A percentile compares a stretch with the other conserved stretches of the same genome.
Conservation (phyloP, 345 rosid species). For the Gossypium mustelinum region DNA sequence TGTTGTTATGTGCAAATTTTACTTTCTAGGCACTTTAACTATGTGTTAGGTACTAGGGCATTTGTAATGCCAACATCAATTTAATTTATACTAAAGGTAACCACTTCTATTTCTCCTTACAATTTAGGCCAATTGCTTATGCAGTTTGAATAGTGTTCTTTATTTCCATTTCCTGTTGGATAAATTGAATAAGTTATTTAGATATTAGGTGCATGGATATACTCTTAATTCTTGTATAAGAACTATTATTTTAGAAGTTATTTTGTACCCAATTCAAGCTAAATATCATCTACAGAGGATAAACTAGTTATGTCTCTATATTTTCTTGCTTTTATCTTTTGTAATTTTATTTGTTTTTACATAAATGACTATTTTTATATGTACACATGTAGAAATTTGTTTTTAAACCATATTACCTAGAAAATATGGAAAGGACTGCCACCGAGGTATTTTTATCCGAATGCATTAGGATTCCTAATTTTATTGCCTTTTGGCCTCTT, state of each 20-base stretch:
- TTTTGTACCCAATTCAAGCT: background rate
- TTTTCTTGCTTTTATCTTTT: background rate
- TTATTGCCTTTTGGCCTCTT: background rate
- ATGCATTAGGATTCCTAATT: constrained; percentile 1
- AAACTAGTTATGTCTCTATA: background rate
- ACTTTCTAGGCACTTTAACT: constrained; percentile 57
- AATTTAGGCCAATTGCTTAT: background rate
- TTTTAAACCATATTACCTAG: constrained; percentile 72
- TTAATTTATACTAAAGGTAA: constrained; percentile 87
- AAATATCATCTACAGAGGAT: background rate
- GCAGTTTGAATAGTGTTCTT: constrained; percentile 8
- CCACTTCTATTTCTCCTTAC: constrained; percentile 3
- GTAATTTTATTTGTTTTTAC: background rate
- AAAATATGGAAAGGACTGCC: constrained; percentile 61
- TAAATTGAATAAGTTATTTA: background rate
- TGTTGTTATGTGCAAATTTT: constrained; percentile 55
- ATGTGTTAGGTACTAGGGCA: constrained; percentile 73
- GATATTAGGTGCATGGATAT: background rate
- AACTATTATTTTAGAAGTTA: background rate
- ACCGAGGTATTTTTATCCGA: constrained; percentile 52
- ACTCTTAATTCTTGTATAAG: background rate
- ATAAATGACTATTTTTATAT: background rate
- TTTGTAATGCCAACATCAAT: constrained; percentile 75
- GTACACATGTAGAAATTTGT: constrained; percentile 57
- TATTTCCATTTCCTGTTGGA: constrained; percentile 3